phyloP scores from a whole-genome alignment of 371 early-diverging fungal species.

The Catenaria anguillulae region DNA sequence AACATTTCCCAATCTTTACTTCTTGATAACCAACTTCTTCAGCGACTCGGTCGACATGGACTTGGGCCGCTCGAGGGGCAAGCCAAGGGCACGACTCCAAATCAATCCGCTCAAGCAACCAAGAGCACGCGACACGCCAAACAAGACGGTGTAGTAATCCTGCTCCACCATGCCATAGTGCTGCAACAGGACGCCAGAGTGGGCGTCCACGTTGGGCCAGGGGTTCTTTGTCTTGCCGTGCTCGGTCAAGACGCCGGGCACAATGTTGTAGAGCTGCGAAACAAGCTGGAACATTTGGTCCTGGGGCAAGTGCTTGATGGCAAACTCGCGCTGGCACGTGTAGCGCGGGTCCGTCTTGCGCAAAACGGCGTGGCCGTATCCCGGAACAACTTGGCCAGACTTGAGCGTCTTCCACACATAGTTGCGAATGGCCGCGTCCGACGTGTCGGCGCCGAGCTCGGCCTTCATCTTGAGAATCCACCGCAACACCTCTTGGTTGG shows the following conservation, averaged over 20 bases:
- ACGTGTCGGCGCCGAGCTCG: constrained; percentile 60
- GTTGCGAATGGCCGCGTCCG: constrained; percentile 85
- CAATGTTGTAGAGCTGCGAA: constrained; percentile 89
- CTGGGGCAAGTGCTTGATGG: constrained; percentile 90
- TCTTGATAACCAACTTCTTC: constrained; percentile 29
- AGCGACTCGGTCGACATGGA: constrained; percentile 74
- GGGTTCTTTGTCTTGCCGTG: constrained; percentile 99
- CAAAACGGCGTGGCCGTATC: constrained; percentile 97
- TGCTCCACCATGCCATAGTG: constrained; percentile 94
- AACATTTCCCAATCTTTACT: constrained; percentile 13
- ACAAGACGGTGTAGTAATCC: constrained; percentile 97
- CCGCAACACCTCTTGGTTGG: constrained; percentile 97
- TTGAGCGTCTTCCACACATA: constrained; percentile 92
- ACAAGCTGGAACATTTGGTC: constrained; percentile 94
- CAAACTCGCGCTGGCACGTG: constrained; percentile 96
- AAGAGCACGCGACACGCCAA: constrained; percentile 93
- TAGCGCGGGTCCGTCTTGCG: constrained; percentile 97
- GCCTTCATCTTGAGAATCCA: constrained; percentile 89
- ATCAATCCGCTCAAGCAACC: constrained; percentile 87
- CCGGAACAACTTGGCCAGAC: constrained; percentile 92
- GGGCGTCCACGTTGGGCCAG: constrained; percentile 98
- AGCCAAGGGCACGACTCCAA: constrained; percentile 92
- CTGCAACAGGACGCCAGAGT: constrained; percentile 91
- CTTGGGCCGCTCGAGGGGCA: constrained; percentile 93
- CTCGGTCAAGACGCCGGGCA: constrained; percentile 87